Evolutionary conservation across 352 stramenopile species (phyloP).

Genomic region (Globisporangium nodosum): DNA sequence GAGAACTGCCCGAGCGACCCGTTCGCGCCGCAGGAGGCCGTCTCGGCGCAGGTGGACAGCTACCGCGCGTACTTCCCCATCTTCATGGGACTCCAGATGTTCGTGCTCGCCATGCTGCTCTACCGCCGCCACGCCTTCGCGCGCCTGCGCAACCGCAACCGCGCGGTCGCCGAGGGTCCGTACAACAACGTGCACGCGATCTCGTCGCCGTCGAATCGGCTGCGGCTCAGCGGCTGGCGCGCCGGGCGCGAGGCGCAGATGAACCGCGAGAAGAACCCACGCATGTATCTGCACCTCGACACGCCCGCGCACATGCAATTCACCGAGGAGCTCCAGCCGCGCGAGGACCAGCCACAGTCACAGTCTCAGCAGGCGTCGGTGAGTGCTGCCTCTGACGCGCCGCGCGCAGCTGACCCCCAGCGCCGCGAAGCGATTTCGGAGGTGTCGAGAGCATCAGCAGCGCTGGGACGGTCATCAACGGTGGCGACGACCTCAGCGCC

Average conservation of each 20-base stretch:
- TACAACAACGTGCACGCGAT: constrained; percentile 77
- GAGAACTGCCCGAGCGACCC: constrained; percentile 32
- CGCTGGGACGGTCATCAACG: too few relatives aligned
- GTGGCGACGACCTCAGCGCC: too few relatives aligned
- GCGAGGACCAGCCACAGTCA: not conserved
- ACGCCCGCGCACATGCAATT: constrained; percentile 15
- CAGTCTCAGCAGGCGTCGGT: too few relatives aligned
- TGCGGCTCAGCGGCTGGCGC: constrained; percentile 59
- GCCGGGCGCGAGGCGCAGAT: constrained; percentile 50
- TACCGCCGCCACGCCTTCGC: constrained; percentile 45
- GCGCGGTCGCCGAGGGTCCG: constrained; percentile 25
- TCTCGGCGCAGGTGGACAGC: constrained; percentile 17
- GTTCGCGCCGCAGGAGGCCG: constrained; percentile 13
- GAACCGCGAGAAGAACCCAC: constrained; percentile 50
- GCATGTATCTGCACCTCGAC: constrained; percentile 29
- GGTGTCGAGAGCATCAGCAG: too few relatives aligned
- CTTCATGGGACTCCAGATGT: constrained; percentile 62
- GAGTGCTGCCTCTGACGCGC: too few relatives aligned
- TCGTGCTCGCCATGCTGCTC: constrained; percentile 48
- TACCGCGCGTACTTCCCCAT: constrained; percentile 64
- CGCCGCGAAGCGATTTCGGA: too few relatives aligned
- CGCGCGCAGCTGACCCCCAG: too few relatives aligned
- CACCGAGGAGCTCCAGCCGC: constrained; percentile 8
- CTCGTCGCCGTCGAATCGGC: constrained; percentile 54
- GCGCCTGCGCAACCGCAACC: constrained; percentile 16